Evolutionary conservation across 2,329 filamentous ascomycete species (phyloP), one percentile per base, ranked within the genome.

Genomic region (Claviceps capensis): DNA sequence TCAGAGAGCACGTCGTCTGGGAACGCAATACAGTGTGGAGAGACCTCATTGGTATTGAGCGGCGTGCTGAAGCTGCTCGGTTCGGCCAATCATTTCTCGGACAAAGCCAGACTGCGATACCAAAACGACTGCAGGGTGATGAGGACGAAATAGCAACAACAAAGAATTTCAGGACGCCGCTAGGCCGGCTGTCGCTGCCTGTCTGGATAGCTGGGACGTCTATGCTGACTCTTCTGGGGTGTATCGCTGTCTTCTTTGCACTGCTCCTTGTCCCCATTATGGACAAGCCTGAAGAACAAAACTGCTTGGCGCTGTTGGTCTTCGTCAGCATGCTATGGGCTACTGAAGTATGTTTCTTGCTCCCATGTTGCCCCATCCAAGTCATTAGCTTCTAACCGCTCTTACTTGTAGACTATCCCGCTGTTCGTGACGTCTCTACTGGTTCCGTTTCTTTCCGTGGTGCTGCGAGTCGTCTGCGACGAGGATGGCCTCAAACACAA

Each of bases 21-120:
- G 94, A 98, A 67, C 81, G 93, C 53, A 98, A 98, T 64, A 98
- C 93, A 0, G 93, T 98, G 17, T 98, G 93, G 93, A 78, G 94
- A 69, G 93, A 98, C 61, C 93, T 98, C 81, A 98, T 98, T 65
- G 93, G 91, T 50, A 91, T 98, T 59, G 94, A 98, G 71, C 79
- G 93, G 22, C 90, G 95, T 64, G 88, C 88, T 1, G 91, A 97
- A 69, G 94, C 93, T 8, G 91, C 91, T 8, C 93, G 91, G 59
- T 77, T 98, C 57, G 93, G 93, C 22, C 82, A 86, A 57, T 87
- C 88, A 0, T 75, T 97, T 51, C 78, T 97, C 2, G 90, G 90
- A 4, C 78, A 80, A 26, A 85, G 85, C 37, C 78, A 79, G 17
- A 83, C 86, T 59, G 79, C 79, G 30, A 74, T 78, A 7, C 80